Evolutionary conservation across 495 filamentous ascomycete genomes (phyloP).

Genomic region (Gamarada debralockiae): DNA sequence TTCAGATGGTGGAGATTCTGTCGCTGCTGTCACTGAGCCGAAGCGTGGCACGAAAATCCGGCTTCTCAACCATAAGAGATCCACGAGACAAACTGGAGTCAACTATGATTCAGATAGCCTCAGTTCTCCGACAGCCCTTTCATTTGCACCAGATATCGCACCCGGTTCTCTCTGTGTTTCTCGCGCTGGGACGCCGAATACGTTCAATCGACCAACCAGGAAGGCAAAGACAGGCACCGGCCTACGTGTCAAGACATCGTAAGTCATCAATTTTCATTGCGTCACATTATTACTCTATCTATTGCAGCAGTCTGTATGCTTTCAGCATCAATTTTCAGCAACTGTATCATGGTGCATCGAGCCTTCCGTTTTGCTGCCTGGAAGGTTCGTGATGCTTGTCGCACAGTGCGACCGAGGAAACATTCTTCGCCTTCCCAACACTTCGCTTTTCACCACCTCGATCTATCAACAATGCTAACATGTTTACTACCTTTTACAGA

Average conservation of each 20-base stretch:
- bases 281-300: background rate
- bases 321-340: background rate
- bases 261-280: conserved; percentile 36
- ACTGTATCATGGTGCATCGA: background rate
- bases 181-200: conserved; percentile 51
- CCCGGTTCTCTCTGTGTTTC: conserved; percentile 43
- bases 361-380: conserved; percentile 15
- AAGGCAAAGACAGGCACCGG: conserved; percentile 48
- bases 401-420: conserved; percentile 21
- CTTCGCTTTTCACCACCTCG: background rate
- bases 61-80: conserved; percentile 24
- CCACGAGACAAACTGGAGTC: conserved; percentile 22
- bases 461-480: conserved; percentile 16
- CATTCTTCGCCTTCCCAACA: conserved; percentile 12
- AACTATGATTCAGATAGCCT: conserved; percentile 36
- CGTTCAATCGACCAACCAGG: conserved; percentile 45
- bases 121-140: conserved; percentile 24
- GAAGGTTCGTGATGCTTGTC: conserved; percentile 13
- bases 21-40: conserved; percentile 4
- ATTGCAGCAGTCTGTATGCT: background rate
- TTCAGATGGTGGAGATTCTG: conserved; percentile 16
- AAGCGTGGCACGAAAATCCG: conserved; percentile 25
- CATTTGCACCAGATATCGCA: conserved; percentile 24
- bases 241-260: conserved; percentile 67
- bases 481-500: conserved; percentile 28